Evolutionary conservation across 2,329 filamentous ascomycete genomes (phyloP).

Genomic region (Ceratocystis destructans): DNA sequence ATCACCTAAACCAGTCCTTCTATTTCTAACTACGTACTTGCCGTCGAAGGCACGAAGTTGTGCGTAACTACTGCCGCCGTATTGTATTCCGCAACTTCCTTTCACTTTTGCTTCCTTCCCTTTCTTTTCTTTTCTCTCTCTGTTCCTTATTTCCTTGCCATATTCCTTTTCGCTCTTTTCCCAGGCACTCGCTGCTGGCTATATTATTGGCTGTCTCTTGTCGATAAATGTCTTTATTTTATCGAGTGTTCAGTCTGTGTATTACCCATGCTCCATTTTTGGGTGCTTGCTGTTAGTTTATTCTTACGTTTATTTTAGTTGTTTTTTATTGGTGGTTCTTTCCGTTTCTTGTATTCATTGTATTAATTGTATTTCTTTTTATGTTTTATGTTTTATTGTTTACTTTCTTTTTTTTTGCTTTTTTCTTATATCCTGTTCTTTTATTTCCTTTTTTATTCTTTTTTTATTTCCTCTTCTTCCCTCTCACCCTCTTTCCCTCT

Average conservation of each 20-base stretch:
- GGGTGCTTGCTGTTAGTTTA: too few species aligned
- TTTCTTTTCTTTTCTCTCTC: neutral
- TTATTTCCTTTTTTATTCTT: too few species aligned
- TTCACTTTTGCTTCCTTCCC: neutral
- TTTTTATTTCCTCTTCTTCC: neutral
- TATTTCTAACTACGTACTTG: neutral
- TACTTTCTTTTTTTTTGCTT: neutral
- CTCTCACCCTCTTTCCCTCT: neutral
- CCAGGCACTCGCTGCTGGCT: too few species aligned
- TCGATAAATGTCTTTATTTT: too few species aligned
- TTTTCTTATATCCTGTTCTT: neutral
- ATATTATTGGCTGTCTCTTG: too few species aligned
- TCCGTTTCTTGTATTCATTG: neutral
- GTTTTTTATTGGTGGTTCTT: neutral
- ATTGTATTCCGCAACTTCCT: neutral
- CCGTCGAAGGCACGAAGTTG: neutral
- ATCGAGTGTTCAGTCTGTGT: too few species aligned
- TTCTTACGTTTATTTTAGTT: neutral
- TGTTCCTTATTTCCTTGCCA: neutral
- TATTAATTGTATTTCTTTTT: neutral
- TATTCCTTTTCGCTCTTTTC: neutral
- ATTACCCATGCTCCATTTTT: too few species aligned
- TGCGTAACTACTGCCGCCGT: neutral
- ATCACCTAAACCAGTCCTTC: neutral
- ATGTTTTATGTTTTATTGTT: neutral